These are phyloP conservation scores for Protomyces pachydermus DNA, from an alignment of 1,139 yeast genomes.

Conservation along the genomic window DNA sequence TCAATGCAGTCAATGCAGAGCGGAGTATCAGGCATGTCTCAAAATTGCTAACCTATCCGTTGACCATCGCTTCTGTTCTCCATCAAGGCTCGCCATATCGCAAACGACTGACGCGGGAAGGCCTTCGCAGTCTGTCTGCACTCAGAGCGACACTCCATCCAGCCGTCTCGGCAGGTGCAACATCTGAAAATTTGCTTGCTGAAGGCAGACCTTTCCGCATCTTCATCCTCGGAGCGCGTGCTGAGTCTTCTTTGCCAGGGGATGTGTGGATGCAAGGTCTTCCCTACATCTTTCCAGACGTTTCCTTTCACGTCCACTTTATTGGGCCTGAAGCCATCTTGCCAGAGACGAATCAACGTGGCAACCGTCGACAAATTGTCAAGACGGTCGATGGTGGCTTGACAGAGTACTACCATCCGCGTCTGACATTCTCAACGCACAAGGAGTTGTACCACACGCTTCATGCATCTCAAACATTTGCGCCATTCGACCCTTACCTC, in stretches of 20 bases:
- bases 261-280: conserved; percentile 89
- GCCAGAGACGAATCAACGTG: conserved; percentile 39
- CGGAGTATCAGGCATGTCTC: conserved; percentile 93
- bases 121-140: conserved; percentile 69
- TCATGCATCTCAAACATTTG: conserved; percentile 86
- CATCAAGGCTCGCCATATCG: conserved; percentile 83
- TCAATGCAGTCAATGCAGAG: conserved; percentile 93
- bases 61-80: conserved; percentile 77
- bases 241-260: conserved; percentile 89
- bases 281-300: conserved; percentile 76
- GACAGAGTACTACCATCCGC: conserved; percentile 68
- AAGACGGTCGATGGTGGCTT: conserved; percentile 25
- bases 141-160: conserved; percentile 34
- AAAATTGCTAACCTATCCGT: conserved; percentile 86
- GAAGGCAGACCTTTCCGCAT: conserved; percentile 83
- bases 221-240: conserved; percentile 84
- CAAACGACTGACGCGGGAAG: conserved; percentile 70
- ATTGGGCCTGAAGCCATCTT: conserved; percentile 89
- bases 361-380: conserved; percentile 1
- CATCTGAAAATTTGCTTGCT: conserved; percentile 31
- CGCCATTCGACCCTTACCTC: conserved; percentile 95
- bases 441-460: conserved; percentile 86
- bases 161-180: conserved; percentile 31
- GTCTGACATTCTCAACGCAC: conserved; percentile 71
- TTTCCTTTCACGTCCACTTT: conserved; percentile 78